phyloP scores from a whole-genome alignment of 1,284 basidiomycete species.

The Cutaneotrichosporon spelunceum region DNA sequence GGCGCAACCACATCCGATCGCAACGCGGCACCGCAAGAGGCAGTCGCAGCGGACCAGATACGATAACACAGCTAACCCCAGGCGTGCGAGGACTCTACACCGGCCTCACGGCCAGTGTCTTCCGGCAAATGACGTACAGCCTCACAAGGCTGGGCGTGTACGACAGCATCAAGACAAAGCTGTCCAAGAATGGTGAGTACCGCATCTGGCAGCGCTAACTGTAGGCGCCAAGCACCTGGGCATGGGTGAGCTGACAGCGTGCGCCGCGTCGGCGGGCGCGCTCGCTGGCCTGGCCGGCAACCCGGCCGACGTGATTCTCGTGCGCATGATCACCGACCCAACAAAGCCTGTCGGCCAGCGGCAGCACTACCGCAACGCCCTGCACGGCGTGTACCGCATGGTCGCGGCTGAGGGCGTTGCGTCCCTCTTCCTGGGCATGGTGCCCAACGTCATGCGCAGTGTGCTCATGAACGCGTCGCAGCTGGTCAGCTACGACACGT shows the following conservation, averaged over 20 bases:
- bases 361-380: slow-evolving; percentile 49
- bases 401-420: slow-evolving; percentile 53
- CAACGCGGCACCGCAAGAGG: no score
- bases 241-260: slow-evolving; percentile 43
- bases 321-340: slow-evolving; percentile 49
- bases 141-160: slow-evolving; percentile 50
- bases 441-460: slow-evolving; percentile 55
- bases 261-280: slow-evolving; percentile 43
- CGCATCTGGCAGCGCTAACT: slow-evolving; percentile 8
- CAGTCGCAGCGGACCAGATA: no score
- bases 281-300: slow-evolving; percentile 48
- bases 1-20: no score
- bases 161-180: slow-evolving; percentile 42
- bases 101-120: slow-evolving; percentile 49
- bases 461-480: slow-evolving; percentile 57
- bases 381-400: slow-evolving; percentile 54
- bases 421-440: slow-evolving; percentile 53
- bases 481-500: slow-evolving; percentile 56
- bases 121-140: slow-evolving; percentile 51
- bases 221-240: slow-evolving; percentile 37
- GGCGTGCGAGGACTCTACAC: slow-evolving; percentile 50
- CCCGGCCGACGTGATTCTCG: slow-evolving; percentile 41
- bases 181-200: slow-evolving; percentile 35
- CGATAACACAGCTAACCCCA: slow-evolving; percentile 10
- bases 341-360: slow-evolving; percentile 41